Evolutionary conservation across 78 protist genomes (phyloP).

Genomic region (Chrysochromulina tobinii): DNA sequence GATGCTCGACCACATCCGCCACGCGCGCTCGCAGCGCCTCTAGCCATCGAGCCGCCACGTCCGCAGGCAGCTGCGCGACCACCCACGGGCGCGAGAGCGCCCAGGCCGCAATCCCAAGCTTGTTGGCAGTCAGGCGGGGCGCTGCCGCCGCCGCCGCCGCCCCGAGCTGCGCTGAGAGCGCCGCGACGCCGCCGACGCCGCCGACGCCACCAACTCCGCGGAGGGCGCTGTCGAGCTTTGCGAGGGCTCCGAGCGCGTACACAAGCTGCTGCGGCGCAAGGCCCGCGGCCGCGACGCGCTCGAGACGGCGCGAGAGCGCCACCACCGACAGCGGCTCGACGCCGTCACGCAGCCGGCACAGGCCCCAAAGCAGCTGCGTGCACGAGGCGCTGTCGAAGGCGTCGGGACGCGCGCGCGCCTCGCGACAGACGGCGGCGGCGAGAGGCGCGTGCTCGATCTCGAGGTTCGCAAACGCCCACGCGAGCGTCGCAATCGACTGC

Average conservation of each 20-base stretch:
- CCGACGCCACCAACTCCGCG: neutral
- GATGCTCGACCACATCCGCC: neutral
- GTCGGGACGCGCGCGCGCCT: neutral
- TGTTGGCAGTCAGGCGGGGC: neutral
- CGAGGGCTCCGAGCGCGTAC: slow-evolving; percentile 14
- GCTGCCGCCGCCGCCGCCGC: slow-evolving; percentile 13
- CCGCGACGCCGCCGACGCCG: neutral
- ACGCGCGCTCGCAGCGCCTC: neutral
- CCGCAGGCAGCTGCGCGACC: neutral
- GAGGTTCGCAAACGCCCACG: neutral
- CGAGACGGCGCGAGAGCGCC: neutral
- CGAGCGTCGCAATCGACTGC: slow-evolving; percentile 7
- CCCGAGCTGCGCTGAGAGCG: neutral
- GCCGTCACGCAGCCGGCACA: neutral
- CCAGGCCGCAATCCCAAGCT: slow-evolving; percentile 8
- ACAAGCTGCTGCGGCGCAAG: slow-evolving; percentile 12
- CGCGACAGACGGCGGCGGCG: neutral
- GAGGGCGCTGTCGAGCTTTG: neutral
- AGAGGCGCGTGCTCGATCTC: neutral
- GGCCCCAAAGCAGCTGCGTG: slow-evolving; percentile 17
- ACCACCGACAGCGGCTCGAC: neutral
- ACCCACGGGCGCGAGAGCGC: slow-evolving; percentile 7
- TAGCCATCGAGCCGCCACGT: neutral
- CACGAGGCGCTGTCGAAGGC: neutral
- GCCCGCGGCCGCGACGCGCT: neutral